Conservation (phyloP, 371 early-diverging fungal species). For the Funneliformis caledonium region DNA sequence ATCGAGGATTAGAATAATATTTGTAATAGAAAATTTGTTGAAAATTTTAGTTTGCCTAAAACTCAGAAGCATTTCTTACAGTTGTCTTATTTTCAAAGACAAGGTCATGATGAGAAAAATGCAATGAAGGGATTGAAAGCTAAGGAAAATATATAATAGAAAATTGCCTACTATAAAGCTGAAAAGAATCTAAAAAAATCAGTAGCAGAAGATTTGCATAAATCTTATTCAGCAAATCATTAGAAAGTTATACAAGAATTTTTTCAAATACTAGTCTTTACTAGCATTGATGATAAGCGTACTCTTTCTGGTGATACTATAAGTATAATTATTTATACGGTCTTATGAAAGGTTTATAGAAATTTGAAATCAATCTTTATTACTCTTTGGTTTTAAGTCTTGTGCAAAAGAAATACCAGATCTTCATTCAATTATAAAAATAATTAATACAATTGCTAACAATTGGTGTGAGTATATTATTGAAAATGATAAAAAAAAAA, state of each 20-base stretch:
- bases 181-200: slow-evolving; percentile 17
- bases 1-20: slow-evolving; percentile 3
- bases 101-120: slow-evolving; percentile 1
- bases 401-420: background rate
- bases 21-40: slow-evolving; percentile 15
- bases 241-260: slow-evolving; percentile 10
- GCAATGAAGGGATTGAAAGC: slow-evolving; percentile 5
- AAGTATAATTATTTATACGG: background rate
- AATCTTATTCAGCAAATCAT: slow-evolving; percentile 29
- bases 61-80: slow-evolving; percentile 1
- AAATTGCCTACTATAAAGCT: slow-evolving; percentile 5
- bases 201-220: slow-evolving; percentile 8
- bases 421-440: background rate
- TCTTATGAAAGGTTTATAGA: slow-evolving; percentile 28
- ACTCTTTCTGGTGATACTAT: slow-evolving; percentile 10
- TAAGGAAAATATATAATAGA: background rate
- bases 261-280: slow-evolving; percentile 15
- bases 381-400: slow-evolving; percentile 31
- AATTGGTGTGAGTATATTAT: slow-evolving; percentile 21
- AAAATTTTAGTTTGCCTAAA: background rate
- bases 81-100: slow-evolving; percentile 9
- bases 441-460: background rate
- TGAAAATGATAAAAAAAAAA: slow-evolving; percentile 1
- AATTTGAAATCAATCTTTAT: slow-evolving; percentile 5
- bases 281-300: slow-evolving; percentile 2